phyloP scores from a whole-genome alignment of 2,329 filamentous ascomycete species.

The Alternaria ventricosa region DNA sequence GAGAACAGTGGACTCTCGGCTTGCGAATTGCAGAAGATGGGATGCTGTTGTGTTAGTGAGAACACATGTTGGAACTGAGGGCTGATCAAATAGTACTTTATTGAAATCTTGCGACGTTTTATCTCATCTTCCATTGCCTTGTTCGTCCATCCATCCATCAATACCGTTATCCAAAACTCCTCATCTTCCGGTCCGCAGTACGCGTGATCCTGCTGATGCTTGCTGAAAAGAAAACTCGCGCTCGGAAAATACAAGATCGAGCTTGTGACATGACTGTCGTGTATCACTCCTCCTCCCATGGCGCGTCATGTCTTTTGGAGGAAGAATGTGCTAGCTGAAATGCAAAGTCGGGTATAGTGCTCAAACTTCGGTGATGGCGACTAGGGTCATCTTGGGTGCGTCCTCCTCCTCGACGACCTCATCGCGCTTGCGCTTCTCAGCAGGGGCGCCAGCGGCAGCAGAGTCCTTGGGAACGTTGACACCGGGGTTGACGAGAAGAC shows the following conservation, averaged over 20 bases:
- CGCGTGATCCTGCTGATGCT: constrained; percentile 10
- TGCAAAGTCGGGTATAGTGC: constrained; percentile 4
- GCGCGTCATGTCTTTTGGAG: background rate
- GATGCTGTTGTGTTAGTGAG: background rate
- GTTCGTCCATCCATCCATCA: background rate
- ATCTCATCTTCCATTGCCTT: background rate
- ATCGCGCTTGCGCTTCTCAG: constrained; percentile 27
- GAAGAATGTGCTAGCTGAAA: background rate
- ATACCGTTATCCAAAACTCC: constrained; percentile 4
- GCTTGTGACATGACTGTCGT: background rate
- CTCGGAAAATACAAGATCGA: background rate
- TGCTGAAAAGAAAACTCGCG: constrained; percentile 6
- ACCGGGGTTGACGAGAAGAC: constrained; percentile 48
- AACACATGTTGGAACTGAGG: background rate
- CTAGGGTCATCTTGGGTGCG: constrained; percentile 49
- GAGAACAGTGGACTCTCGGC: background rate
- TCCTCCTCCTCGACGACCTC: constrained; percentile 42
- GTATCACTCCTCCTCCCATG: background rate
- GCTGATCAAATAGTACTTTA: constrained; percentile 10
- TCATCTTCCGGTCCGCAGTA: constrained; percentile 14
- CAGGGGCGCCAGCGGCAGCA: constrained; percentile 43
- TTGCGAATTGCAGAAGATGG: background rate
- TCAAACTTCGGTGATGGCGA: constrained; percentile 49
- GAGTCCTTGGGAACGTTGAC: constrained; percentile 47
- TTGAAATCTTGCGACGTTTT: constrained; percentile 4